These are phyloP conservation scores for Mayamaea pseudoterrestris DNA, from an alignment of 108 stramenopile species.

Conservation along the genomic window DNA sequence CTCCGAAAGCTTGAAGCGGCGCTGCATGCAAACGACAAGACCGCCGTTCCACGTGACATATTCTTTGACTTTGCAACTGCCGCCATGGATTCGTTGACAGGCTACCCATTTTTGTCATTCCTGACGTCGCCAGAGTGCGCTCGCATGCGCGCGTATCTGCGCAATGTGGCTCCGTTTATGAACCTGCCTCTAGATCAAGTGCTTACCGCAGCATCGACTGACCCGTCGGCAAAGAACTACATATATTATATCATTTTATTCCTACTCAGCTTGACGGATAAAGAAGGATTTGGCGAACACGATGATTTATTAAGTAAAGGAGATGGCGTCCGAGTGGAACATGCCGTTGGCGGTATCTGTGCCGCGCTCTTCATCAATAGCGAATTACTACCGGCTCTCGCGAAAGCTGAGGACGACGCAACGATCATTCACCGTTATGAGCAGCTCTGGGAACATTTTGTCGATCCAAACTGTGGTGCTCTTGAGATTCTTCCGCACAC, in stretches of 20 bases:
- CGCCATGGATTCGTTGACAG: constrained; percentile 40
- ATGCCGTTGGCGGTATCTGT: constrained; percentile 44
- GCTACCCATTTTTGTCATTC: constrained; percentile 48
- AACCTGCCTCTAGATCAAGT: constrained; percentile 24
- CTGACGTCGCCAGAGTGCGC: constrained; percentile 58
- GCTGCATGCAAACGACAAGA: constrained; percentile 13
- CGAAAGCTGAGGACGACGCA: constrained; percentile 4
- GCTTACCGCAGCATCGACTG: constrained; percentile 1
- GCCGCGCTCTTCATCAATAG: constrained; percentile 54
- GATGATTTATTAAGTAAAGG: constrained; percentile 26
- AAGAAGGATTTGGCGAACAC: constrained; percentile 34
- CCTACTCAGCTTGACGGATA: constrained; percentile 45
- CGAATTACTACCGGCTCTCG: constrained; percentile 35
- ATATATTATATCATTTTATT: constrained; percentile 50
- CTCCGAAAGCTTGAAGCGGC: constrained; percentile 36
- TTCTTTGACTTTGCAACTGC: constrained; percentile 45
- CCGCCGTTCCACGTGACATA: constrained; percentile 19
- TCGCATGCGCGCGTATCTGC: constrained; percentile 73
- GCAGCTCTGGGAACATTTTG: too few relatives aligned
- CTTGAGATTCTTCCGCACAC: too few relatives aligned
- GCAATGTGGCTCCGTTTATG: constrained; percentile 49
- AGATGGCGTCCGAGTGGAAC: constrained; percentile 24
- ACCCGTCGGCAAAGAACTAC: constrained; percentile 22
- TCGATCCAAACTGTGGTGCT: too few relatives aligned
- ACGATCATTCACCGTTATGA: constrained; percentile 8